Conservation (phyloP, 495 filamentous ascomycete species). For the Cetradonia linearis region DNA sequence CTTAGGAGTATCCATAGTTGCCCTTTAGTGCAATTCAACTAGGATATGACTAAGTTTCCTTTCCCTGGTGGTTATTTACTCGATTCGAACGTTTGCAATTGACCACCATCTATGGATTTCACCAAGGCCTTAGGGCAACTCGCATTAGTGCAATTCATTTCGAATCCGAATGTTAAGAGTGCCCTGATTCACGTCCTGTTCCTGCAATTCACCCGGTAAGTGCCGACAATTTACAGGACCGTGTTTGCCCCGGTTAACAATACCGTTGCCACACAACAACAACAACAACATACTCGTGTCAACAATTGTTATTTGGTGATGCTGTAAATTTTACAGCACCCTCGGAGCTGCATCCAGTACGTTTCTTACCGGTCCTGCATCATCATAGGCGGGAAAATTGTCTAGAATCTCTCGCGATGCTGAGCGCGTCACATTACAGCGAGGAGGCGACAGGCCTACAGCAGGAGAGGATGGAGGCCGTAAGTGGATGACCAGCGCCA, state of each 20-base stretch:
- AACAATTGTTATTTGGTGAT: background rate
- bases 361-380: background rate
- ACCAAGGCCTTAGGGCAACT: background rate
- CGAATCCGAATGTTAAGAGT: background rate
- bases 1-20: background rate
- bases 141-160: background rate
- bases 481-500: background rate
- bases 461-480: background rate
- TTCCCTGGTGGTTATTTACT: background rate
- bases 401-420: background rate
- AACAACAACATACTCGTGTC: background rate
- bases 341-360: background rate
- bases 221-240: background rate
- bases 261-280: background rate
- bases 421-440: background rate
- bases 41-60: background rate
- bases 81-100: background rate
- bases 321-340: background rate
- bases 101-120: background rate
- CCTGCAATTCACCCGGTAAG: background rate
- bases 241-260: background rate
- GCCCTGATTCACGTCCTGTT: background rate
- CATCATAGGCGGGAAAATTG: background rate
- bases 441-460: background rate
- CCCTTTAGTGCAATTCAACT: background rate